phyloP scores from a whole-genome alignment of 768 basidiomycete species.

The Holtermanniella nyarrowii region DNA sequence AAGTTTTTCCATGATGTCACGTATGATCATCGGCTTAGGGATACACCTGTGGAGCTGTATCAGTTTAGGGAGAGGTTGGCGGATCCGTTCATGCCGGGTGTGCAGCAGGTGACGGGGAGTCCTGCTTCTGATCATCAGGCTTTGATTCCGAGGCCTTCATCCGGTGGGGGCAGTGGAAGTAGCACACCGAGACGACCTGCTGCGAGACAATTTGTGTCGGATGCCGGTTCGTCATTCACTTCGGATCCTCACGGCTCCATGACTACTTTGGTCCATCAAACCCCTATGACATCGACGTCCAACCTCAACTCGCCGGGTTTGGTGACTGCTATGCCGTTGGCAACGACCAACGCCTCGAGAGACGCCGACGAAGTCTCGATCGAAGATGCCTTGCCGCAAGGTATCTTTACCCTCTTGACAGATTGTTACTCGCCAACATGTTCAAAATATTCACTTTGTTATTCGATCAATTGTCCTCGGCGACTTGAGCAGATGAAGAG shows the following conservation, averaged over 20 bases:
- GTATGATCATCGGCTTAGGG: constrained; percentile 89
- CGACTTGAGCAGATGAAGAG: constrained; percentile 87
- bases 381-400: constrained; percentile 58
- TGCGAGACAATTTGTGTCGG: constrained; percentile 7
- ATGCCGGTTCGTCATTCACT: constrained; percentile 15
- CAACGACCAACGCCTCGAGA: constrained; percentile 9
- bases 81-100: constrained; percentile 64
- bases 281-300: constrained; percentile 31
- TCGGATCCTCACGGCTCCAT: constrained; percentile 14
- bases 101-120: constrained; percentile 36
- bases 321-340: constrained; percentile 7
- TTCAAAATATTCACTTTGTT: constrained; percentile 85
- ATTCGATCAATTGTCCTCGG: constrained; percentile 91
- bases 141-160: background rate
- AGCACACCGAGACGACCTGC: background rate
- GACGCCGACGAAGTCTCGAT: constrained; percentile 23
- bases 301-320: constrained; percentile 16
- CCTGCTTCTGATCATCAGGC: constrained; percentile 22
- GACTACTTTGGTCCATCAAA: constrained; percentile 13
- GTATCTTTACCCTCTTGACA: constrained; percentile 90
- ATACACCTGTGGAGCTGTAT: constrained; percentile 79
- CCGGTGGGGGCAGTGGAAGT: background rate
- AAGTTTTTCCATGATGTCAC: constrained; percentile 99
- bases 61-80: constrained; percentile 77
- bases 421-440: constrained; percentile 99